Base-by-base conservation (phyloP, 257 asterid species). In the Marsdenia floribunda region DNA sequence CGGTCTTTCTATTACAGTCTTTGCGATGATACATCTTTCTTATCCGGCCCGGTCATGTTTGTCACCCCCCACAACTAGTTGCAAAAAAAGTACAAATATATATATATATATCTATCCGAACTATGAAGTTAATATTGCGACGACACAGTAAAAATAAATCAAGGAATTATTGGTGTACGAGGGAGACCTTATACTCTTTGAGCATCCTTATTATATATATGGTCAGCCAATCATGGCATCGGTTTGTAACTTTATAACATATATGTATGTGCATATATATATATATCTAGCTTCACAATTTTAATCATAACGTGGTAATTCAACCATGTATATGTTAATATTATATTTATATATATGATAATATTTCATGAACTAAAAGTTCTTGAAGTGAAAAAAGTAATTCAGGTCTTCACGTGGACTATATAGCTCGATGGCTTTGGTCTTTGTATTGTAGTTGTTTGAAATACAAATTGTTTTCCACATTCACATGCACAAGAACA, bases 401-500 rank as follows among this genome's bases (percentile, higher is more conserved):
- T 60, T 59, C 60, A 47, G 74, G 37, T 47, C 64, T 52, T 29
- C 73, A 72, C 73, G 68, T 77, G 81, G 61, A 64, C 26, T 26
- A 44, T 44, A 8, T 44, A 71, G 26, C 68, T 77, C 58, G 49
- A 44, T 77, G 4, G 57, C 68, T 42, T 71, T 71, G 38, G 55
- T 68, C 68, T 53, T 24, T 71, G 57, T 18, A 33, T 70, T 19
- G 33, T 38, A n/a, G 37, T 38, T 15, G 49, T 38, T 63, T 71
- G 13, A 52, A 52, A 77, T 50, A 71, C 78, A 65, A 40, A 77
- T 66, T 68, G 49, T 70, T 38, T 53, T 73, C 44, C 54, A 60
- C 37, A 53, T 72, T 66, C 77, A 68, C 85, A 74, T 54, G 77
- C 57, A 78, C 61, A 66, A 68, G 54, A 38, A 64, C 70, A 37